Percentiles rank a stretch among this genome's conserved stretches.
Evolutionary conservation across 2,329 filamentous ascomycete genomes (phyloP).

Genomic region (Trichothecium roseum): DNA sequence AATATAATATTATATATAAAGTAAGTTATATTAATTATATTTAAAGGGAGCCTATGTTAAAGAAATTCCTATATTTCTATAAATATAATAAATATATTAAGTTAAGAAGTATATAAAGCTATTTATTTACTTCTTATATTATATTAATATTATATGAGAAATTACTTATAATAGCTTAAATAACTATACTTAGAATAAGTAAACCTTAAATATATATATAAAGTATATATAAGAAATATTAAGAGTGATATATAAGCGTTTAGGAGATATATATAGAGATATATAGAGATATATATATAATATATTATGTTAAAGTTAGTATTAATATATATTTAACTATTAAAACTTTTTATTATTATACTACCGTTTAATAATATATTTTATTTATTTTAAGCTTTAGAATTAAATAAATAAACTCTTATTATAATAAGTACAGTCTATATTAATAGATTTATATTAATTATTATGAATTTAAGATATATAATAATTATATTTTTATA

Average conservation of each 20-base stretch:
- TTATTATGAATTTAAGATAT: background rate
- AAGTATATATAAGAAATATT: too few relatives aligned
- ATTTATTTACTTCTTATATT: background rate
- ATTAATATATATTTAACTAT: background rate
- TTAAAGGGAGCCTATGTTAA: too few relatives aligned
- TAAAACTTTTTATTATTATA: background rate
- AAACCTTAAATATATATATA: too few relatives aligned
- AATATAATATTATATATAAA: constrained; percentile 1
- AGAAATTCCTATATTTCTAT: background rate
- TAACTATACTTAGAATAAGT: too few relatives aligned
- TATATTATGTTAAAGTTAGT: too few relatives aligned
- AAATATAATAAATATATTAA: constrained; percentile 1
- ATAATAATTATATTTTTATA: background rate
- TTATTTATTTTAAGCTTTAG: background rate
- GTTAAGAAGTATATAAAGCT: too few relatives aligned
- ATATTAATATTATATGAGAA: background rate
- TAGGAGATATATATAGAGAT: too few relatives aligned
- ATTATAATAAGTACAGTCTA: background rate
- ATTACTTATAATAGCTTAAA: background rate
- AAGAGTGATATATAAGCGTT: background rate
- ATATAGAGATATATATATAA: too few relatives aligned
- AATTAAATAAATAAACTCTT: too few relatives aligned
- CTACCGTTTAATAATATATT: background rate
- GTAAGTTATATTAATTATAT: background rate
- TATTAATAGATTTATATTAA: background rate